Conservation (phyloP, 1,284 basidiomycete species). For the Farysia itapuensis region DNA sequence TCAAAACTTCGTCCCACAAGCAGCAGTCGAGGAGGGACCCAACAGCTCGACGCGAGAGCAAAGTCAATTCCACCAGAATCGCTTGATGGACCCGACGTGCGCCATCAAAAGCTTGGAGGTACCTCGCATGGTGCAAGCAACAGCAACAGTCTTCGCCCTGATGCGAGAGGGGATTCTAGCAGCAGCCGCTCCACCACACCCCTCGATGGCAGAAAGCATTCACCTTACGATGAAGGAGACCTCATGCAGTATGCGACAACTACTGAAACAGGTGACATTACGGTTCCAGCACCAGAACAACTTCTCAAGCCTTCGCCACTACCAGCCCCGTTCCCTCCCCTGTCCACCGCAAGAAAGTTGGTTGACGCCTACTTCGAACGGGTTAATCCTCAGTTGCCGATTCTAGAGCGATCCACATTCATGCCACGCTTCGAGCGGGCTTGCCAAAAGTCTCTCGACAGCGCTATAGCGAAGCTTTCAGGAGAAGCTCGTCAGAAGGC, state of each 20-base stretch:
- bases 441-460: conserved; percentile 14
- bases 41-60: no score
- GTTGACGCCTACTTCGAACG: conserved; percentile 39
- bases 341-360: conserved; percentile 30
- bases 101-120: no score
- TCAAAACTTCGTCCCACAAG: conserved; percentile 3
- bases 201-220: conserved; percentile 29
- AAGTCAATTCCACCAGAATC: no score
- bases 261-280: conserved; percentile 35
- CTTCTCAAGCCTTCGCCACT: conserved; percentile 26
- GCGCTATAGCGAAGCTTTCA: conserved; percentile 14
- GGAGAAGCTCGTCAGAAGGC: conserved; percentile 4
- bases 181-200: conserved; percentile 19
- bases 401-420: conserved; percentile 25
- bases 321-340: conserved; percentile 32
- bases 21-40: no score
- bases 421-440: conserved; percentile 31
- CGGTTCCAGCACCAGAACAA: conserved; percentile 34
- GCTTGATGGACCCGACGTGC: no score
- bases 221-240: conserved; percentile 33
- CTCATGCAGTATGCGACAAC: conserved; percentile 40
- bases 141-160: no score
- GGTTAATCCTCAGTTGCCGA: conserved; percentile 36
- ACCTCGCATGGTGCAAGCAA: no score
- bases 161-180: conserved; percentile 5